Conservation (phyloP, 306 rosid species). For the Vigna nakashimae region DNA sequence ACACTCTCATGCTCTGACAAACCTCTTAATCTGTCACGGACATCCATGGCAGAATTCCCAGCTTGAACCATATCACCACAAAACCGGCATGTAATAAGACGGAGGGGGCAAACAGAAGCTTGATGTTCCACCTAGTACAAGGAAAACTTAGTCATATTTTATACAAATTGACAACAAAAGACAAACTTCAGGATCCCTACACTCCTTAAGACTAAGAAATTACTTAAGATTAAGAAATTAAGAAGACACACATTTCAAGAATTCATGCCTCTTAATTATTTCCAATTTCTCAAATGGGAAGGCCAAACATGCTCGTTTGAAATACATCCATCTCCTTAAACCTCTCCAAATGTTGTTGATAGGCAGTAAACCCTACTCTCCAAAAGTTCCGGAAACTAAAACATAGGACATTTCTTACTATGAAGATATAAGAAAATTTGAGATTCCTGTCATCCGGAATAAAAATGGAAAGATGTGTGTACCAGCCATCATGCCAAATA, state of each 20-base stretch:
- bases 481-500: not conserved
- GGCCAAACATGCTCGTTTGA: not conserved
- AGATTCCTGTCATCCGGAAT: not conserved
- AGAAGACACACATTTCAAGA: not conserved
- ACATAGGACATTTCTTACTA: not conserved
- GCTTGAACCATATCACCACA: slow-evolving; percentile 99
- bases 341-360: not conserved
- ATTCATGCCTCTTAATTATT: not conserved
- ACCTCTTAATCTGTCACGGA: slow-evolving; percentile 85
- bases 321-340: not conserved
- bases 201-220: slow-evolving; percentile 20
- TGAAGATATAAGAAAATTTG: not conserved
- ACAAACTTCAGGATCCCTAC: not conserved
- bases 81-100: slow-evolving; percentile 79
- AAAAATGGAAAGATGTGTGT: not conserved
- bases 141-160: not conserved
- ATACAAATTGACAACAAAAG: not conserved
- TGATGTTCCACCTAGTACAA: slow-evolving; percentile 83
- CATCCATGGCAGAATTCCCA: slow-evolving; percentile 77
- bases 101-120: slow-evolving; percentile 73
- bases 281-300: not conserved
- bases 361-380: not conserved
- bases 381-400: not conserved
- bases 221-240: slow-evolving; percentile 8
- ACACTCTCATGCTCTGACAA: slow-evolving; percentile 91